Evolutionary conservation across 805 yeast genomes (phyloP).

Genomic region (Komagataella phaffii): DNA sequence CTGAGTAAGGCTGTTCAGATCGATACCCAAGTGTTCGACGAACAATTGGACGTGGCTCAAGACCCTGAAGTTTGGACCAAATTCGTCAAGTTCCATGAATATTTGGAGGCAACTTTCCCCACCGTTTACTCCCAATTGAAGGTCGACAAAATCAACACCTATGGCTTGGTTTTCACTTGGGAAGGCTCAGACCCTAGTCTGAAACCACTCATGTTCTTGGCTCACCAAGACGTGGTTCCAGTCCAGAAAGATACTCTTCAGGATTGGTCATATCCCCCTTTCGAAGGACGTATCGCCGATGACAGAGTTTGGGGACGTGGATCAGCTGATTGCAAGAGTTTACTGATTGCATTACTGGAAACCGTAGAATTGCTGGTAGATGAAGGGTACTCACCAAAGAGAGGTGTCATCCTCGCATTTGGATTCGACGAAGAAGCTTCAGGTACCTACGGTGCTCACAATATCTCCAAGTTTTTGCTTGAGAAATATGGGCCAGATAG

Average conservation of each 20-base stretch:
- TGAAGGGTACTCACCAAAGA: conserved; percentile 40
- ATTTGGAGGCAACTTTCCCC: conserved; percentile 43
- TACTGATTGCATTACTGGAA: conserved; percentile 50
- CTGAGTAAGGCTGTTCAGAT: conserved; percentile 44
- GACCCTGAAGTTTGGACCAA: conserved; percentile 37
- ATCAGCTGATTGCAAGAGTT: conserved; percentile 55
- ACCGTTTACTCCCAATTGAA: conserved; percentile 29
- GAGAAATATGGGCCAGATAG: conserved; percentile 45
- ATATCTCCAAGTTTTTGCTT: conserved; percentile 29
- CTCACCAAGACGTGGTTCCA: conserved; percentile 73
- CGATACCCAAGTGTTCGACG: conserved; percentile 50
- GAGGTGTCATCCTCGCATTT: conserved; percentile 48
- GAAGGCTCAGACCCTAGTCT: conserved; percentile 35
- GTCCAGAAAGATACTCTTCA: conserved; percentile 42
- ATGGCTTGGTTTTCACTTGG: conserved; percentile 52
- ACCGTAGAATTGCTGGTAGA: conserved; percentile 41
- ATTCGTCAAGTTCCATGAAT: conserved; percentile 35
- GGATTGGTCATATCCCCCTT: conserved; percentile 59
- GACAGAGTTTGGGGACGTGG: conserved; percentile 62
- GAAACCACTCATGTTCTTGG: conserved; percentile 54
- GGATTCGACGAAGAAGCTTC: conserved; percentile 72
- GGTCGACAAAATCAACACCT: conserved; percentile 42
- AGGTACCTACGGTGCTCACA: conserved; percentile 47
- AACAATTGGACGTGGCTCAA: conserved; percentile 24
- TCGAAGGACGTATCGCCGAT: conserved; percentile 50